Base-by-base conservation (phyloP, 129 eudicot genomes). In the Escallonia herrerae region DNA sequence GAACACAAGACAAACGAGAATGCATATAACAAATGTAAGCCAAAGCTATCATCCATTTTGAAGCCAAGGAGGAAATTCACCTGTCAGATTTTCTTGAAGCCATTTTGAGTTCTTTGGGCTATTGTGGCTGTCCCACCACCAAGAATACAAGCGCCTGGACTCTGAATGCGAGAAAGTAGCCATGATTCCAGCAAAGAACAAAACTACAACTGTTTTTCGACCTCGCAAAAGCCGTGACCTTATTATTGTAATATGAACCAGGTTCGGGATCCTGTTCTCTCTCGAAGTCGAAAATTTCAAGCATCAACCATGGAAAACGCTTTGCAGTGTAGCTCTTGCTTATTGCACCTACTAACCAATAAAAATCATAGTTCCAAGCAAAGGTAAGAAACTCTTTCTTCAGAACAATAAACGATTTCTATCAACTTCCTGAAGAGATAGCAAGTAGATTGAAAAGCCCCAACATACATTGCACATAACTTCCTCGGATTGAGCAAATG, bases 121-220 rank as follows among this genome's bases (percentile, higher is more conserved):
- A 70, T 69, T 89, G 82, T 94, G 99, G 82, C 99, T 94, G 68
- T 94, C 99, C 99, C 99, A 94, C 99, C 94, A 89, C 99, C 99
- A 94, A 57, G 99, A 94, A 66, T 94, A 94, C 83, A 63, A 46
- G 60, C 94, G 95, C 75, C 94, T 86, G 43, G 95, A 80, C 5
- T 89, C 97, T 0, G 97, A 78, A 51, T 80, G 79, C 33, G 68
- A 61, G 69, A 74, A 61, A 53, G 80, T 51, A 2, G 87, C 82
- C 94, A 87, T 84, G 73, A 73, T 74, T 74, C 83, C 87, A 59
- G 78, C 85, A 64, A 74, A 47, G 43, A 87, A 41, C 76, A 78
- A 58, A 73, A 43, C 63, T 39, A 55, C 65, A 62, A 72, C 75
- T 62, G 81, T 72, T 67, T 22, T 70, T 86, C 39, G 85, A 76